These are phyloP conservation scores for Lachnellula hyalina DNA, from an alignment of 2,329 filamentous ascomycete species.

Conservation along the genomic window DNA sequence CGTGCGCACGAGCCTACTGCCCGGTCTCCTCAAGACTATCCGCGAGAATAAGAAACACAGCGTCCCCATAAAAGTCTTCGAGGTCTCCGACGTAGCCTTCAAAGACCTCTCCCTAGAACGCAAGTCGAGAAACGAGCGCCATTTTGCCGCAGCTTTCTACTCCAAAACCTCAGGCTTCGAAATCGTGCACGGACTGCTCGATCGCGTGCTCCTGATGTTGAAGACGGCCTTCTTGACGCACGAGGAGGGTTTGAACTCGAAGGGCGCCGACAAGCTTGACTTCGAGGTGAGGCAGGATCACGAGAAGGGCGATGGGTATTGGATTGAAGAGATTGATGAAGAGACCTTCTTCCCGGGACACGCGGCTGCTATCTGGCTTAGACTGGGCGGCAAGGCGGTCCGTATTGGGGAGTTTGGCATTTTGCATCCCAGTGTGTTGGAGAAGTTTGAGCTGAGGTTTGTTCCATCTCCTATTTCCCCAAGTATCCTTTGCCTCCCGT, in stretches of 20 bases:
- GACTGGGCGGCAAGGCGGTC: slow-evolving; percentile 65
- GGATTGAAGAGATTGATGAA: slow-evolving; percentile 89
- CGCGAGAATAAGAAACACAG: slow-evolving; percentile 87
- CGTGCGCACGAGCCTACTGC: slow-evolving; percentile 79
- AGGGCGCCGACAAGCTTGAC: slow-evolving; percentile 41
- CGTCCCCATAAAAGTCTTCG: slow-evolving; percentile 88
- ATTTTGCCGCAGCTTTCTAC: slow-evolving; percentile 94
- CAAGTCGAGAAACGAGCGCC: slow-evolving; percentile 84
- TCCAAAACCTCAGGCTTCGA: slow-evolving; percentile 94
- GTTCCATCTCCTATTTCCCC: no score
- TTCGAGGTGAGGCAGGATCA: slow-evolving; percentile 50
- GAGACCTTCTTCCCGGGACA: slow-evolving; percentile 89
- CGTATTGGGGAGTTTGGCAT: slow-evolving; percentile 90
- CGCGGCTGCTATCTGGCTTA: slow-evolving; percentile 76
- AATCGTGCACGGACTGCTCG: slow-evolving; percentile 87
- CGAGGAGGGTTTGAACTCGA: slow-evolving; percentile 56
- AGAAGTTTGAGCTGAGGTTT: slow-evolving; percentile 85
- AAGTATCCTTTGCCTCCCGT: no score
- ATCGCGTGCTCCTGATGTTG: slow-evolving; percentile 89
- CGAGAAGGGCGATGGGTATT: slow-evolving; percentile 69
- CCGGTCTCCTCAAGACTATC: slow-evolving; percentile 87
- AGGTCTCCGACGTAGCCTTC: slow-evolving; percentile 85
- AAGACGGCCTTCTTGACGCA: slow-evolving; percentile 72
- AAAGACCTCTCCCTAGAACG: slow-evolving; percentile 80
- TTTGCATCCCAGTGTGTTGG: slow-evolving; percentile 84